Evolutionary conservation across 1,139 yeast genomes (phyloP), one percentile per base, ranked within the genome.

Genomic region (Casaregolazyma suthepensis): DNA sequence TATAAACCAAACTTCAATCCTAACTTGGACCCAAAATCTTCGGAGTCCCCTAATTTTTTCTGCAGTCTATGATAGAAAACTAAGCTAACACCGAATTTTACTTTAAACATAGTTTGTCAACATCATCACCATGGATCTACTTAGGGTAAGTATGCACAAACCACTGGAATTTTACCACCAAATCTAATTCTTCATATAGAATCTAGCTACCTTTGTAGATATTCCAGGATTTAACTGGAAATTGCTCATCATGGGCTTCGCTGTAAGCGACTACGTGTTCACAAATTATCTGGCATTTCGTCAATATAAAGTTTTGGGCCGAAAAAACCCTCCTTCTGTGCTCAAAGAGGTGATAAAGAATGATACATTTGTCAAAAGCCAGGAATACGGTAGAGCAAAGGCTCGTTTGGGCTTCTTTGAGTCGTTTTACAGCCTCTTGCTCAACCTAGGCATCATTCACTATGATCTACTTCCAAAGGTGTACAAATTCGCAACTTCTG

Each of bases 351-450:
- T 67, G 1, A 66, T 70, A 3, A 81, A 84, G 51, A 76, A 80
- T 48, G 87, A 86, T 56, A 87, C 93, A 2, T 88, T 87, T 62
- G 76, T 76, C 52, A 87, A 89, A 67, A 81, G 96, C 2, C 91
- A 87, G 66, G 80, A 77, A 38, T 93, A 93, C 67, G 82, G 95
- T 3, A 74, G 87, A 45, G 87, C 96, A n/a, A 91, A 90, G 68
- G 79, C 90, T 52, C 75, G 76, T 63, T 90, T 89, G 66, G 78
- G 85, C 1, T 75, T 87, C 54, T 69, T 87, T 54, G 69, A 80
- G 23, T 79, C 81, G 45, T 60, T 80, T 15, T 77, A 77, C 63
- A 72, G 77, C 6, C 73, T 85, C 50, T 61, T 78, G 15, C 80
- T 84, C 64, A 86, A 84, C 64, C 64, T 84, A 51, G 76, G 77